phyloP scores from a whole-genome alignment of 2,329 filamentous ascomycete genomes.

The Cadophora sp. region DNA sequence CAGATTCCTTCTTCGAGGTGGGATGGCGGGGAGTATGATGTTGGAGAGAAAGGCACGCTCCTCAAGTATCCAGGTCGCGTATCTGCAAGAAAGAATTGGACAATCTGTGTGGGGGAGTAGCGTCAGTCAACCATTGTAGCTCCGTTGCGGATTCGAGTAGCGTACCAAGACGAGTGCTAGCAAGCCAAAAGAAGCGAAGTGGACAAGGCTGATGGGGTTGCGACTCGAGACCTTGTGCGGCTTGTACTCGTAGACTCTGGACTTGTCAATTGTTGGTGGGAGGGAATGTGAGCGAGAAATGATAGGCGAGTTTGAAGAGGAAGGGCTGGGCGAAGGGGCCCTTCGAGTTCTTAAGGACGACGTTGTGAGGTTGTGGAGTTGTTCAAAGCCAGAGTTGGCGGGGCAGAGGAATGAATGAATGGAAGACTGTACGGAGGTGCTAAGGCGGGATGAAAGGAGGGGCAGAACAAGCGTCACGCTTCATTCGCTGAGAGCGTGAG shows the following conservation, averaged over 20 bases:
- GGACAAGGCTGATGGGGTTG: constrained; percentile 39
- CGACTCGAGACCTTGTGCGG: constrained; percentile 37
- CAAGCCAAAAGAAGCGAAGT: constrained; percentile 44
- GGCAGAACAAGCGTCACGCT: constrained; percentile 17
- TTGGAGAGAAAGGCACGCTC: constrained; percentile 41
- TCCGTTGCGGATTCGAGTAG: constrained; percentile 9
- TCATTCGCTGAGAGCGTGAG: constrained; percentile 20
- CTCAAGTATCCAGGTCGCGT: constrained; percentile 45
- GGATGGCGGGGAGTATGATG: constrained; percentile 52
- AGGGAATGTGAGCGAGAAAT: constrained; percentile 21
- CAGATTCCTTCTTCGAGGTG: constrained; percentile 57
- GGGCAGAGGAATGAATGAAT: constrained; percentile 32
- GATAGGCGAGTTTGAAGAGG: constrained; percentile 10
- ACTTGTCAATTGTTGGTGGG: constrained; percentile 29
- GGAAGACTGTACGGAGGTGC: neutral
- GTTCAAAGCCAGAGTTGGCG: constrained; percentile 39
- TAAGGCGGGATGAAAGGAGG: constrained; percentile 21
- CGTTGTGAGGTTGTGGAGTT: constrained; percentile 37
- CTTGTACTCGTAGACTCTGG: constrained; percentile 31
- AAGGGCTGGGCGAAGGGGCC: constrained; percentile 36
- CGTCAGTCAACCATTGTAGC: constrained; percentile 15
- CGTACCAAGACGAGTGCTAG: constrained; percentile 43
- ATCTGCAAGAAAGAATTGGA: constrained; percentile 56
- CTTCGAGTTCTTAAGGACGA: constrained; percentile 38
- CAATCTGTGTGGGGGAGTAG: constrained; percentile 47